phyloP scores from a whole-genome alignment of 805 yeast species.

The Yamadazyma philogaea region DNA sequence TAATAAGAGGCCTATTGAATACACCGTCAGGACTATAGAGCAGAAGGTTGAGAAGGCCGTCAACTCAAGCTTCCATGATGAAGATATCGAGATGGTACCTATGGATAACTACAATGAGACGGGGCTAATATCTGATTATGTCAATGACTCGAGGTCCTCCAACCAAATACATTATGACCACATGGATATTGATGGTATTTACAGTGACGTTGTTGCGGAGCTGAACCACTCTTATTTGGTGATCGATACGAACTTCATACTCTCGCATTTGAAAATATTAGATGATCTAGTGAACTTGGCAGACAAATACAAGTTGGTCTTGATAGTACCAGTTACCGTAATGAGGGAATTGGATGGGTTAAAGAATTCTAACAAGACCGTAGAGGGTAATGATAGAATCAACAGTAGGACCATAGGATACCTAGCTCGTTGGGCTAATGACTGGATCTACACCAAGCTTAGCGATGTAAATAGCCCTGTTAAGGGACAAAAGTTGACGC shows the following conservation, averaged over 20 bases:
- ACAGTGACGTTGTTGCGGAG: conserved; percentile 14
- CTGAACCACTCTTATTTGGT: conserved; percentile 47
- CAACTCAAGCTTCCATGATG: conserved; percentile 12
- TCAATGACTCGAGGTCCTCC: conserved; percentile 13
- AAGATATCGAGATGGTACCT: conserved; percentile 49
- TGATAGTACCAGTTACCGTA: conserved; percentile 71
- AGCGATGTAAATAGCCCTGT: conserved; percentile 52
- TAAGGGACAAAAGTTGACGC: conserved; percentile 60
- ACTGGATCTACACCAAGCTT: conserved; percentile 67
- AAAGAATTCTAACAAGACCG: conserved; percentile 42
- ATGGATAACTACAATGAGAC: conserved; percentile 47
- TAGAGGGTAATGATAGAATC: conserved; percentile 10
- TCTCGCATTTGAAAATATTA: conserved; percentile 62
- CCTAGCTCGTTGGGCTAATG: conserved; percentile 68
- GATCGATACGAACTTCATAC: conserved; percentile 78
- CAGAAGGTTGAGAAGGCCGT: conserved; percentile 23
- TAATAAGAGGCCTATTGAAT: conserved; percentile 20
- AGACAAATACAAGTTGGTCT: conserved; percentile 39
- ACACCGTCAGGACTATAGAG: conserved; percentile 23
- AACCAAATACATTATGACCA: conserved; percentile 11
- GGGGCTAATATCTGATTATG: conserved; percentile 39
- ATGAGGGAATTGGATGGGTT: conserved; percentile 81
- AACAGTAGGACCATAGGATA: conserved; percentile 44
- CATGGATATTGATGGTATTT: conserved; percentile 21
- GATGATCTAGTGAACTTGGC: conserved; percentile 48